These are phyloP conservation scores for Scheffersomyces stambukii DNA, from an alignment of 1,139 yeast genomes.

Conservation along the genomic window DNA sequence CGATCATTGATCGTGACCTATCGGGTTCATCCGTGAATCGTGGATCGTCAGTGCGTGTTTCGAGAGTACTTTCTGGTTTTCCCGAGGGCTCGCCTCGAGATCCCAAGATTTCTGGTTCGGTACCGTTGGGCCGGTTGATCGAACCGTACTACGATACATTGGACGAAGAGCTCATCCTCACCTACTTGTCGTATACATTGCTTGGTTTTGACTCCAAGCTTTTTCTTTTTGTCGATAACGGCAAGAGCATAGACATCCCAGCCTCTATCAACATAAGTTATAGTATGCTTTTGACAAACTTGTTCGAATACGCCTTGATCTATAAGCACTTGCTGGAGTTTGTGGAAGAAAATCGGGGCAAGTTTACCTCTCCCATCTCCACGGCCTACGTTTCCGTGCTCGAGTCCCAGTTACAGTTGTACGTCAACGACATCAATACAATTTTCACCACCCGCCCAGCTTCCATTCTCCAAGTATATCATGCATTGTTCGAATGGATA, in stretches of 20 bases:
- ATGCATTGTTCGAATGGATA: constrained; percentile 43
- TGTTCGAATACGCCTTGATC: constrained; percentile 72
- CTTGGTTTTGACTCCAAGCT: constrained; percentile 69
- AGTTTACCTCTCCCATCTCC: constrained; percentile 48
- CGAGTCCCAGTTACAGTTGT: constrained; percentile 48
- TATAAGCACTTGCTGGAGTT: constrained; percentile 43
- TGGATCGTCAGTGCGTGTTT: too few relatives aligned
- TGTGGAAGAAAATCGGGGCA: constrained; percentile 25
- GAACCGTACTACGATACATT: constrained; percentile 32
- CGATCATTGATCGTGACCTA: background rate
- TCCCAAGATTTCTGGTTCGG: too few relatives aligned
- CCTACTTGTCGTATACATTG: constrained; percentile 61
- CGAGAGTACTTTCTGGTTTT: too few relatives aligned
- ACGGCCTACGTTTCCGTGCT: constrained; percentile 62
- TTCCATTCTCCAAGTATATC: constrained; percentile 38
- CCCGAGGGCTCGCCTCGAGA: background rate
- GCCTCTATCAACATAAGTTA: constrained; percentile 51
- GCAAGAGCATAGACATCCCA: constrained; percentile 43
- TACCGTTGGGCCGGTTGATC: constrained; percentile 18
- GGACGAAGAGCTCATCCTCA: constrained; percentile 49
- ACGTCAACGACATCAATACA: constrained; percentile 52
- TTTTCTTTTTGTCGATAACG: constrained; percentile 43
- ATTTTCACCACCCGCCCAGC: constrained; percentile 35
- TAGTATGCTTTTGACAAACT: constrained; percentile 50
- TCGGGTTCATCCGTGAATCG: too few relatives aligned